Percentiles rank a stretch among this genome's conserved stretches.
These are phyloP conservation scores for Plasmodium ovale DNA, from an alignment of 169 alveolate species.

Conservation along the genomic window DNA sequence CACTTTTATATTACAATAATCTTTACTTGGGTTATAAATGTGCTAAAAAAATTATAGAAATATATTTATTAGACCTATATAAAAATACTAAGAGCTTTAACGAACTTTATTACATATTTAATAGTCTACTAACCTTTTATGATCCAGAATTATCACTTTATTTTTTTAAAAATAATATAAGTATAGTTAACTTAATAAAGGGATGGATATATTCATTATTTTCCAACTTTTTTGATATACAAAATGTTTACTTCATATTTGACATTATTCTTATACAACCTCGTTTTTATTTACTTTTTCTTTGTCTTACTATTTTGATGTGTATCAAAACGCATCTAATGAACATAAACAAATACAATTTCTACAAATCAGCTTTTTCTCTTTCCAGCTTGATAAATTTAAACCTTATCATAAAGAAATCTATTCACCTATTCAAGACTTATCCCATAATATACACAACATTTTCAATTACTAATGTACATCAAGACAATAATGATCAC, in stretches of 20 bases:
- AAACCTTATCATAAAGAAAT: slow-evolving; percentile 26
- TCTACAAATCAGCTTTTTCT: slow-evolving; percentile 7
- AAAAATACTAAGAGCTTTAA: slow-evolving; percentile 2
- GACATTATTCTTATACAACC: slow-evolving; percentile 40
- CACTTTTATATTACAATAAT: slow-evolving; percentile 37
- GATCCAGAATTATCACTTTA: slow-evolving; percentile 30
- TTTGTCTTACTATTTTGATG: slow-evolving; percentile 17
- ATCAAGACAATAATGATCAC: background rate
- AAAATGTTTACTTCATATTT: slow-evolving; percentile 17
- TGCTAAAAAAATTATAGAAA: slow-evolving; percentile 24
- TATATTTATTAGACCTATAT: slow-evolving; percentile 31
- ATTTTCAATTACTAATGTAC: background rate
- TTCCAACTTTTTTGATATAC: slow-evolving; percentile 43
- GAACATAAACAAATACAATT: background rate
- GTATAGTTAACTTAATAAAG: slow-evolving; percentile 8
- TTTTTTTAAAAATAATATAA: slow-evolving; percentile 57
- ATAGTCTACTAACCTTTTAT: slow-evolving; percentile 47
- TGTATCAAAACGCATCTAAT: slow-evolving; percentile 22
- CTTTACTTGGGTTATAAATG: slow-evolving; percentile 48
- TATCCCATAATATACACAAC: background rate
- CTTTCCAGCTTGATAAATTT: slow-evolving; percentile 26
- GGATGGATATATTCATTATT: slow-evolving; percentile 59
- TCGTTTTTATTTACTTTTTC: slow-evolving; percentile 21
- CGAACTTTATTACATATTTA: slow-evolving; percentile 32
- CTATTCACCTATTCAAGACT: slow-evolving; percentile 3